Base-by-base conservation (phyloP, 2,329 filamentous ascomycete species). In the Xylaria sp. region DNA sequence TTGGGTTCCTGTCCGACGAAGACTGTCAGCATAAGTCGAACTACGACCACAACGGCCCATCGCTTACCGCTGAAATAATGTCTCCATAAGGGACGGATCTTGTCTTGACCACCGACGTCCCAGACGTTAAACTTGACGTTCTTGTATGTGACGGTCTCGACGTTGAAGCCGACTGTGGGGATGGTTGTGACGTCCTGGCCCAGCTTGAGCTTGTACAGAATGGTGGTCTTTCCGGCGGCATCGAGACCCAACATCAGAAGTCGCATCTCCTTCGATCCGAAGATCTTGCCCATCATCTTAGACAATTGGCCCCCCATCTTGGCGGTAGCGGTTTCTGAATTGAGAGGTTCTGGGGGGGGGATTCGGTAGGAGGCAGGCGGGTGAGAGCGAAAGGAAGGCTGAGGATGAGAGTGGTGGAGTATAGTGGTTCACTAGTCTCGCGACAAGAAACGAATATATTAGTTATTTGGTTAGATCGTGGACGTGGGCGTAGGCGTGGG, bases 51-150 rank as follows among this genome's bases (percentile, higher is more conserved):
- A 24, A 47, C 39, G 38, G 39, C 21, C 22, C 4, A 38, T 41
- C 20, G 70, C 82, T 69, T 74, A 87, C 88, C 89, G 65, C 86
- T 89, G 72, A 96, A 97, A 80, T 97, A 97, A 81, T 97, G 93
- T 77, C 93, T 88, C 93, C 93, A 97, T 57, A 97, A 80, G 60
- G 93, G 93, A 64, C 93, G 85, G 71, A 97, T 97, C 87, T 97
- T 97, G 84, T 97, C 93, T 82, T 97, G 93, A 63, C 93, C 93
- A 76, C 93, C 93, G 56, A 97, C 93, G 80, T 97, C 93, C 93
- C 93, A 97, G 61, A 97, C 93, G 69, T 95, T 97, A 82, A 97
- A 97, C 78, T 97, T 95, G 77, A 97, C 92, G 75, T 97, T 97
- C 84, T 97, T 97, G 82, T 96, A 97, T 65, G 92, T 95, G 69